Evolutionary conservation across 345 rosid genomes (phyloP).

Genomic region (Eucalyptus grandis): DNA sequence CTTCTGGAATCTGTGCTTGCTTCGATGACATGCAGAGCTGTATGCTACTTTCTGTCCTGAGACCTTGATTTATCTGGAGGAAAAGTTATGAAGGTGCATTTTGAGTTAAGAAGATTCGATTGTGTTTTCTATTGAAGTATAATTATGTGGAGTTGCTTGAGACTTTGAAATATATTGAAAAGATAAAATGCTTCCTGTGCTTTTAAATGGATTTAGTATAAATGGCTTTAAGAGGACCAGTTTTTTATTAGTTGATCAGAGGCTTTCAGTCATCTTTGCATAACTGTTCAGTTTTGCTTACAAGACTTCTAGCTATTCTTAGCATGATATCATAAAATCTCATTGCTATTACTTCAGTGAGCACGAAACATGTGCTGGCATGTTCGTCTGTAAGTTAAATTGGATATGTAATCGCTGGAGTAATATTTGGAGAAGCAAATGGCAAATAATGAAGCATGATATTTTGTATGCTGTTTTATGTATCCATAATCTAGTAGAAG

Average conservation of each 20-base stretch:
- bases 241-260: background rate
- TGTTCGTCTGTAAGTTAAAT: background rate
- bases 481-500: background rate
- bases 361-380: background rate
- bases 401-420: background rate
- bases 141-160: background rate
- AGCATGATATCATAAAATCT: background rate
- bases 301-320: background rate
- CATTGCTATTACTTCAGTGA: background rate
- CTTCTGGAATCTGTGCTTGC: slow-evolving; percentile 97
- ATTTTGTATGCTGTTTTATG: background rate
- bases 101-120: background rate
- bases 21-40: slow-evolving; percentile 97
- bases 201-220: background rate
- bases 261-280: background rate
- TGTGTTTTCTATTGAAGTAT: background rate
- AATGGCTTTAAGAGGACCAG: background rate
- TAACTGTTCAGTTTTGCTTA: background rate
- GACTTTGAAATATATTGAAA: background rate
- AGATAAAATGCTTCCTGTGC: background rate
- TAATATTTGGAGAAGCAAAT: background rate
- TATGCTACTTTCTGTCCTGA: slow-evolving; percentile 73
- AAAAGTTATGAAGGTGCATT: slow-evolving; percentile 50
- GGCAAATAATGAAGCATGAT: background rate
- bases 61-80: slow-evolving; percentile 45